phyloP scores from a whole-genome alignment of 2,329 filamentous ascomycete species.

The Aspergillus pseudoterreus region DNA sequence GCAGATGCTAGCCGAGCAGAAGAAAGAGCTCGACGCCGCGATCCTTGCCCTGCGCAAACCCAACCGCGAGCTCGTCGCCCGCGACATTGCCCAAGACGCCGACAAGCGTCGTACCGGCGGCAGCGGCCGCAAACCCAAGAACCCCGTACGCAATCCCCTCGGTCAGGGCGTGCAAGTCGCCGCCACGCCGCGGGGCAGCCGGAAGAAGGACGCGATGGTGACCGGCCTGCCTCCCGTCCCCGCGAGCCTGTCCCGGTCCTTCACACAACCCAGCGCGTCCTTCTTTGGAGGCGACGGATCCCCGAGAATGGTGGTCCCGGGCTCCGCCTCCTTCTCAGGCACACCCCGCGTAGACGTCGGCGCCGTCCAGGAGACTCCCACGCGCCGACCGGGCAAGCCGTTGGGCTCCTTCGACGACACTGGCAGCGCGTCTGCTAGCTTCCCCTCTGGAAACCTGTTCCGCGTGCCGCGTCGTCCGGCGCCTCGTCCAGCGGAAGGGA shows the following conservation, averaged over 20 bases:
- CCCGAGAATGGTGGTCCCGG: conserved; percentile 20
- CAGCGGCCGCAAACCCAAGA: conserved; percentile 37
- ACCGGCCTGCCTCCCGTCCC: conserved; percentile 25
- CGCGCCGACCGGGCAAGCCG: conserved; percentile 28
- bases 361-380: conserved; percentile 39
- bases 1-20: conserved; percentile 43
- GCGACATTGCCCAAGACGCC: conserved; percentile 43
- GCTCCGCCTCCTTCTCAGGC: conserved; percentile 28
- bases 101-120: conserved; percentile 32
- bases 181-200: conserved; percentile 43
- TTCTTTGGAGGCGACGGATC: conserved; percentile 7
- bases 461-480: conserved; percentile 25
- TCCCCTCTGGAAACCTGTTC: conserved; percentile 21
- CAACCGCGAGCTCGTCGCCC: conserved; percentile 44
- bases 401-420: conserved; percentile 14
- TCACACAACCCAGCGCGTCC: conserved; percentile 20
- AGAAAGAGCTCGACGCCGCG: conserved; percentile 47
- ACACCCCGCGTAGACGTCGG: conserved; percentile 15
- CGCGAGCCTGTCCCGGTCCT: conserved; percentile 25
- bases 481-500: conserved; percentile 17
- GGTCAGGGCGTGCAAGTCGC: conserved; percentile 47
- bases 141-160: conserved; percentile 39
- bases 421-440: conserved; percentile 9
- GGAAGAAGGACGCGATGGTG: conserved; percentile 27
- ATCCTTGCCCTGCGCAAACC: conserved; percentile 47